Percentiles rank a stretch among this genome's conserved stretches.
These are phyloP conservation scores for Boletus vinaceobasis DNA, from an alignment of 768 basidiomycete species.

Conservation along the genomic window DNA sequence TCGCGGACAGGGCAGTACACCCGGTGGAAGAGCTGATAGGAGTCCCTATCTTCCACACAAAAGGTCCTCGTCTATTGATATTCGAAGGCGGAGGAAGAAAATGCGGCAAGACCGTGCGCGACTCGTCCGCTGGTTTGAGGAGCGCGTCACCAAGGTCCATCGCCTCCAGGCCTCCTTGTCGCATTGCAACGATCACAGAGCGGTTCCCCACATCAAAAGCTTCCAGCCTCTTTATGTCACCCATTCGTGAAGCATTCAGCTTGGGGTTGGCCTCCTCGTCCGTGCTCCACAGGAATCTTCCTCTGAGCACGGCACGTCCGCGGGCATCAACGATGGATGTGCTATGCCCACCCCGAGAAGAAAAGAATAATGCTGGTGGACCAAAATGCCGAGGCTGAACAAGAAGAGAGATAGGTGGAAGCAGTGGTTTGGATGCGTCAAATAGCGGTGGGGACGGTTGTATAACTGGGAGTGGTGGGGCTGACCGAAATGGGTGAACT, in stretches of 20 bases:
- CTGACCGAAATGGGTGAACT: constrained; percentile 65
- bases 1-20: constrained; percentile 40
- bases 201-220: constrained; percentile 76
- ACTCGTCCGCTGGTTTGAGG: constrained; percentile 76
- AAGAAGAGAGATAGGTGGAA: constrained; percentile 72
- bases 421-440: constrained; percentile 51
- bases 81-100: constrained; percentile 61
- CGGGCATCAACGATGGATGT: constrained; percentile 85
- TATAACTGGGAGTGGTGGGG: constrained; percentile 42
- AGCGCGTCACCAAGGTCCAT: constrained; percentile 79
- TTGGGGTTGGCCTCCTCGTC: constrained; percentile 51
- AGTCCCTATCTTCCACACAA: constrained; percentile 81
- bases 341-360: constrained; percentile 86
- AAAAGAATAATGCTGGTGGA: constrained; percentile 82
- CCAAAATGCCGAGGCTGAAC: constrained; percentile 80
- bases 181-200: constrained; percentile 79
- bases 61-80: constrained; percentile 68
- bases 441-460: constrained; percentile 20
- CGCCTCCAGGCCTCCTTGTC: constrained; percentile 81
- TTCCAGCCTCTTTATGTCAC: constrained; percentile 80
- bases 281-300: constrained; percentile 73
- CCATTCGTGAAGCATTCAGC: constrained; percentile 48
- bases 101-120: constrained; percentile 66
- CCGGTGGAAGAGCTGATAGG: constrained; percentile 48
- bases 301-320: constrained; percentile 79